A percentile compares a stretch with the other conserved stretches of the same genome.
Evolutionary conservation across 2,329 filamentous ascomycete genomes (phyloP).

Genomic region (Penicillium expansum): DNA sequence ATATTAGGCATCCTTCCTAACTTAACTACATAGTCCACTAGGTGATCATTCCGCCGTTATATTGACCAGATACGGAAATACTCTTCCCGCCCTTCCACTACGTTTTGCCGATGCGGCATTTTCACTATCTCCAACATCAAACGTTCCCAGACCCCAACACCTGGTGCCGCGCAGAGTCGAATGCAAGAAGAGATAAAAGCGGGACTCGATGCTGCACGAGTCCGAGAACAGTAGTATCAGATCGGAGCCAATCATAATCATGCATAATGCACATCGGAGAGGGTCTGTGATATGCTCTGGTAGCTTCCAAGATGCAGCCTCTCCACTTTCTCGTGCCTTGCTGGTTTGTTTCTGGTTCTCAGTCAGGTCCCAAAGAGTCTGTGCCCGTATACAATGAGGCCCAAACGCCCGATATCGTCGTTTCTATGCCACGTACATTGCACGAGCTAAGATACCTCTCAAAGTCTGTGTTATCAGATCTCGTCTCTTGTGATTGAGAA

Average conservation of each 20-base stretch:
- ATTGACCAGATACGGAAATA: conserved; percentile 1
- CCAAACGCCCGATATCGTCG: background rate
- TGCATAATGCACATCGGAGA: conserved; percentile 12
- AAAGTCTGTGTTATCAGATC: conserved; percentile 14
- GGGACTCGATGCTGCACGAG: conserved; percentile 4
- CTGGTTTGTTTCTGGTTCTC: background rate
- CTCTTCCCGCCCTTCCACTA: background rate
- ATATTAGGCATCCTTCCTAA: conserved; percentile 3
- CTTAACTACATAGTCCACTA: background rate
- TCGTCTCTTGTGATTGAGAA: background rate
- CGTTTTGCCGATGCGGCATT: conserved; percentile 12
- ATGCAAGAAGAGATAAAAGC: background rate
- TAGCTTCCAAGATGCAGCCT: conserved; percentile 15
- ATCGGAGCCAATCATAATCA: conserved; percentile 13
- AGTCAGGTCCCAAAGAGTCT: conserved; percentile 1
- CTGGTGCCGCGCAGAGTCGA: background rate
- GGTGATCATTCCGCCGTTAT: background rate
- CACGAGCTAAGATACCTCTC: background rate
- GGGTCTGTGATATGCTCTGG: conserved; percentile 22
- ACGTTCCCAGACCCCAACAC: background rate
- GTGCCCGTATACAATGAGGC: conserved; percentile 1
- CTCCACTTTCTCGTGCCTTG: conserved; percentile 16
- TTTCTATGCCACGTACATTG: background rate
- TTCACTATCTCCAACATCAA: background rate
- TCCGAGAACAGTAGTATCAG: conserved; percentile 1